These are phyloP conservation scores for Eucalyptus caleyi DNA, from an alignment of 345 rosid species.

Conservation along the genomic window DNA sequence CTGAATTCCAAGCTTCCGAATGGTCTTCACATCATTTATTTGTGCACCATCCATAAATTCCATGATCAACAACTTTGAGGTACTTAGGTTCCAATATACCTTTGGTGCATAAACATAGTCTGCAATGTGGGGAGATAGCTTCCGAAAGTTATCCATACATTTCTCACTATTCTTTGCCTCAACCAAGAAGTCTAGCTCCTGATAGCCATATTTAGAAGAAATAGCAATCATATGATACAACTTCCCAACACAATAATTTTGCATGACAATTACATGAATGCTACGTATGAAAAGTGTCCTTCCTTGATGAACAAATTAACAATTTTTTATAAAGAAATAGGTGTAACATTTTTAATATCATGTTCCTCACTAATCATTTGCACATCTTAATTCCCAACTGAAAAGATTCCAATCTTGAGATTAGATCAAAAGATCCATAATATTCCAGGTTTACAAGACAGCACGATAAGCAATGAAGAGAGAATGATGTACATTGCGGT, in stretches of 20 bases:
- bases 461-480: neutral
- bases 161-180: conserved; percentile 90
- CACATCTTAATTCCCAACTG: neutral
- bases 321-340: neutral
- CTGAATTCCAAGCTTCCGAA: conserved; percentile 62
- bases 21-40: conserved; percentile 60
- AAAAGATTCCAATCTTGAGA: neutral
- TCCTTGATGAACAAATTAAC: neutral
- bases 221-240: neutral
- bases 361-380: neutral
- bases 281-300: neutral
- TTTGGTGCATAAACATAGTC: conserved; percentile 71
- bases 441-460: neutral
- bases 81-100: conserved; percentile 72
- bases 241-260: neutral
- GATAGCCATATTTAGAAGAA: neutral
- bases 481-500: neutral
- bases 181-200: conserved; percentile 86
- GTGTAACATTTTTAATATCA: neutral
- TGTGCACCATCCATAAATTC: conserved; percentile 94
- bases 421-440: neutral
- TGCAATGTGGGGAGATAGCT: conserved; percentile 84
- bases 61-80: conserved; percentile 85
- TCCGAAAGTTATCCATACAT: conserved; percentile 81
- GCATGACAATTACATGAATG: neutral